Evolutionary conservation across 202 grass and related monocot genomes (phyloP), one percentile per base, ranked within the genome.

Genomic region (Panicum hallii): DNA sequence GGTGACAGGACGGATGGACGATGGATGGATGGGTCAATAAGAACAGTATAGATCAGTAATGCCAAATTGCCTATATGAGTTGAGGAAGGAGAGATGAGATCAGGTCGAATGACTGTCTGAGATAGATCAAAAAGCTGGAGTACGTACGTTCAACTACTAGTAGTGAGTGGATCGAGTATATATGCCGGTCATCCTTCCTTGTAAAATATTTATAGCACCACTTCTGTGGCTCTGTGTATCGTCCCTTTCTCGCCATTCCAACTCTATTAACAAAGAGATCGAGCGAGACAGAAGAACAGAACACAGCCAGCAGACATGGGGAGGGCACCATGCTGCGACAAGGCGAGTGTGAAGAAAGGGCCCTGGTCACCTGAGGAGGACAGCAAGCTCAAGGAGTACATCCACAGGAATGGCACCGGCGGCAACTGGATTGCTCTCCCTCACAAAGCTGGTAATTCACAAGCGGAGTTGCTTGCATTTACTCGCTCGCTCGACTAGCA

Each of bases 281-380:
- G 36, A 38, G 36, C 3, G 36, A 38, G 36, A 4, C 36, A 38
- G 34, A 34, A 34, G 34, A 34, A 34, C 34, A 34, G 36, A 38
- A 38, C 36, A 38, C 0, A 38, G 36, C 36, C 32, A 32, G 32
- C 36, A 38, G 36, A 77, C n/a, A 95, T 96, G 94, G 94, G 90
- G 44, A 93, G 94, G 84, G 91, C 94, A 65, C 94, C 94, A 34
- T 96, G 94, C 74, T 96, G 91, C 30, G 94, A 96, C 42, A 96
- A 93, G 89, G 84, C 84, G 9, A 96, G 56, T 41, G 91, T 93
- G 32, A 96, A 93, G 89, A 96, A 93, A 80, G 91, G 94, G 19
- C 94, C 94, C 1, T 96, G 94, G 94, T 96, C 94, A n/a, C 94
- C 89, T 0, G 94, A 95, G 85, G 93, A 95, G 70, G 90, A 95